Percentiles rank a stretch among this genome's conserved stretches.
These are phyloP conservation scores for Ascochyta pisi DNA, from an alignment of 2,329 filamentous ascomycete genomes.

Conservation along the genomic window DNA sequence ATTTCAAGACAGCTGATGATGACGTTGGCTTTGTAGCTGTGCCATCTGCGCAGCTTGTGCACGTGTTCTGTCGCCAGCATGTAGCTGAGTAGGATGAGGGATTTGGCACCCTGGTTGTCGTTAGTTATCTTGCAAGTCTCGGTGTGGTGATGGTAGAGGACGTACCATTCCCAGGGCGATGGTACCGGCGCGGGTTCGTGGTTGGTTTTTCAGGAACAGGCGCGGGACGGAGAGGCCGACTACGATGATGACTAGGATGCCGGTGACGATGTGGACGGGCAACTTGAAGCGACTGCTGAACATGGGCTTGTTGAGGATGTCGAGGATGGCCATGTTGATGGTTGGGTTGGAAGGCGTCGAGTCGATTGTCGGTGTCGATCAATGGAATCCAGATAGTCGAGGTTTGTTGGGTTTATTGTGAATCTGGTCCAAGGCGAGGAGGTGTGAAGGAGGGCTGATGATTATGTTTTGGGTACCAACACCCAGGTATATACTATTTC, in stretches of 20 bases:
- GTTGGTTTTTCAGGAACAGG: slow-evolving; percentile 32
- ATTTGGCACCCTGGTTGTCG: slow-evolving; percentile 46
- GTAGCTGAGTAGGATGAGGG: slow-evolving; percentile 51
- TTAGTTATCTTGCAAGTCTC: neutral
- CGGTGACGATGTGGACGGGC: slow-evolving; percentile 22
- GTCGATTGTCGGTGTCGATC: neutral
- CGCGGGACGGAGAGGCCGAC: slow-evolving; percentile 26
- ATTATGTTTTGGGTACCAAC: no score
- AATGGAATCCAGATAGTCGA: no score
- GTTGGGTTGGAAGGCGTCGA: neutral
- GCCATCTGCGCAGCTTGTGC: slow-evolving; percentile 44
- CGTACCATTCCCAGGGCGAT: slow-evolving; percentile 34
- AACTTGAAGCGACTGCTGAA: slow-evolving; percentile 26
- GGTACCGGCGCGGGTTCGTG: slow-evolving; percentile 27
- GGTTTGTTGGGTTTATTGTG: no score
- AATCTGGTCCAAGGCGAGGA: no score
- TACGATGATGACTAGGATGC: slow-evolving; percentile 18
- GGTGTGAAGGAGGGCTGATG: no score
- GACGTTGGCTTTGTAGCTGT: slow-evolving; percentile 51
- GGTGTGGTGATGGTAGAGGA: neutral
- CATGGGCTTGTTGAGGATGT: slow-evolving; percentile 36
- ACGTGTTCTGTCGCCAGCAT: slow-evolving; percentile 51
- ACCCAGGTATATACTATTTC: slow-evolving; percentile 9
- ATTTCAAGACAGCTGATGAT: slow-evolving; percentile 53
- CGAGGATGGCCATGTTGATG: slow-evolving; percentile 18